Percentiles rank a stretch among this genome's conserved stretches.
Conservation (phyloP, 1,284 basidiomycete genomes). For the Ustilago xerochloae region DNA sequence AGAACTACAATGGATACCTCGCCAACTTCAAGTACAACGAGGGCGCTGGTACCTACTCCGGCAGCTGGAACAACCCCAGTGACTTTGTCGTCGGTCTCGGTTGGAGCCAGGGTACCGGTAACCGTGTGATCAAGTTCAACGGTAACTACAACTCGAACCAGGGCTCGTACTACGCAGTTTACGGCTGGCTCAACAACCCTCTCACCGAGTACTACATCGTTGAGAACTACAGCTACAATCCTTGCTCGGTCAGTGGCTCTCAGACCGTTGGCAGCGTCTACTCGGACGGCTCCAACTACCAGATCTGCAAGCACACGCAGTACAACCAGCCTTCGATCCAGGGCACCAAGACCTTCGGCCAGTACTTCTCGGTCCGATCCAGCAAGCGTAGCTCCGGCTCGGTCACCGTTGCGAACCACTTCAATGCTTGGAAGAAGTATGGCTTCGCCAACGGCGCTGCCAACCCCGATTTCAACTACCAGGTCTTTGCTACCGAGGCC, state of each 20-base stretch:
- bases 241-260: slow-evolving; percentile 15
- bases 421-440: slow-evolving; percentile 37
- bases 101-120: slow-evolving; percentile 14
- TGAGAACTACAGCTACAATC: slow-evolving; percentile 40
- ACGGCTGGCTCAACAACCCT: slow-evolving; percentile 40
- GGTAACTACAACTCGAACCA: slow-evolving; percentile 27
- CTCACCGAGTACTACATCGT: slow-evolving; percentile 45
- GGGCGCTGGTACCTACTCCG: slow-evolving; percentile 24
- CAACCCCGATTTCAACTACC: slow-evolving; percentile 38
- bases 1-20: slow-evolving; percentile 35
- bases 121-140: slow-evolving; percentile 30
- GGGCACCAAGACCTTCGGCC: slow-evolving; percentile 39
- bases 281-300: slow-evolving; percentile 34
- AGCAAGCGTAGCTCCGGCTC: slow-evolving; percentile 33
- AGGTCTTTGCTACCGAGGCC: slow-evolving; percentile 46
- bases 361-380: slow-evolving; percentile 29
- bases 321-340: slow-evolving; percentile 43
- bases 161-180: slow-evolving; percentile 35
- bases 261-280: slow-evolving; percentile 19
- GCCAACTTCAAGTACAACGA: slow-evolving; percentile 36
- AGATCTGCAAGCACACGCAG: slow-evolving; percentile 45
- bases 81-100: slow-evolving; percentile 40
- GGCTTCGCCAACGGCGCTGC: slow-evolving; percentile 33
- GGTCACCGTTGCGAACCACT: slow-evolving; percentile 33
- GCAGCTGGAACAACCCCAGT: slow-evolving; percentile 25